phyloP scores from a whole-genome alignment of 805 yeast genomes.

The Pichia thaimueangensis region DNA sequence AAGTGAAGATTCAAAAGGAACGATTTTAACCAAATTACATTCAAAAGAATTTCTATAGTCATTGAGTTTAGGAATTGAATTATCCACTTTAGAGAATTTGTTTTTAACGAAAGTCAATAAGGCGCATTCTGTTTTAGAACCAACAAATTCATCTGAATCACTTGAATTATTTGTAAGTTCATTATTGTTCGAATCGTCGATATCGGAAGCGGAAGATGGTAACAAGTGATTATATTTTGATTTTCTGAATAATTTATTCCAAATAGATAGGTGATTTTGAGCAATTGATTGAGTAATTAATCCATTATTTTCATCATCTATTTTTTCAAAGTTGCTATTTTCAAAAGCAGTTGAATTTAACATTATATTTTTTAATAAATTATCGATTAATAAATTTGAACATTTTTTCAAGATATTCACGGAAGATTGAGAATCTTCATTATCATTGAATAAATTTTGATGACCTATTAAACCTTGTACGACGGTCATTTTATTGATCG shows the following conservation, averaged over 20 bases:
- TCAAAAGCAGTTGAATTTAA: constrained; percentile 91
- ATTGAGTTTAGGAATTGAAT: constrained; percentile 33
- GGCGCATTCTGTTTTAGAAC: constrained; percentile 94
- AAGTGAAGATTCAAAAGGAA: constrained; percentile 88
- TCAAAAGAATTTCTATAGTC: constrained; percentile 33
- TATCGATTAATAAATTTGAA: constrained; percentile 17
- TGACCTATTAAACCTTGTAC: constrained; percentile 69
- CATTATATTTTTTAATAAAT: constrained; percentile 50
- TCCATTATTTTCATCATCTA: constrained; percentile 7
- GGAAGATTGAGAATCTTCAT: constrained; percentile 12
- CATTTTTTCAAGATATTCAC: constrained; percentile 2
- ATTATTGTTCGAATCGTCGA: background rate
- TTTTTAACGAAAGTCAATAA: constrained; percentile 61
- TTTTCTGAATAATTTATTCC: background rate
- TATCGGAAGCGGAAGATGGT: constrained; percentile 1
- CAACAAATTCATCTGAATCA: constrained; percentile 43
- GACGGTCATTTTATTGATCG: constrained; percentile 90
- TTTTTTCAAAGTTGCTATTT: constrained; percentile 31
- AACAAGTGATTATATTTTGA: background rate
- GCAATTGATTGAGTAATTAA: background rate
- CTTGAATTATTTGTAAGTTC: background rate
- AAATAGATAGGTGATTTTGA: background rate
- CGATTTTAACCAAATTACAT: constrained; percentile 51
- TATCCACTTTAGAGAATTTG: constrained; percentile 41
- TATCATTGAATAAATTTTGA: constrained; percentile 44